Evolutionary conservation across 768 basidiomycete genomes (phyloP).

Genomic region (Rubroboletus pulcherrimus): DNA sequence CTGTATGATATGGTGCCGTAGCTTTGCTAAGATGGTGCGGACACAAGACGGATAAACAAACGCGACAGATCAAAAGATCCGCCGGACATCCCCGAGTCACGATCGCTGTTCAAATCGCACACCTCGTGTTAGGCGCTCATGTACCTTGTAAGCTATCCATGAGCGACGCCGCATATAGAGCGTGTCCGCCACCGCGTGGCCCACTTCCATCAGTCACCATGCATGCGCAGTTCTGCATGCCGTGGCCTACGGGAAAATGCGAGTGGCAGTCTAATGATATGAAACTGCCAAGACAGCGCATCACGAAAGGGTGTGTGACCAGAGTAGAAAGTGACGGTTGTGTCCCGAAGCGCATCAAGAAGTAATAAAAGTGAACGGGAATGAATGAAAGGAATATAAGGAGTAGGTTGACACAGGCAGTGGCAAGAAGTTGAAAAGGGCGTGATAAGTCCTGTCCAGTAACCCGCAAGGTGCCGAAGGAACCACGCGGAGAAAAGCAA

Average conservation of each 20-base stretch:
- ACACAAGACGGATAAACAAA: conserved; percentile 16
- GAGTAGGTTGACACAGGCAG: conserved; percentile 2
- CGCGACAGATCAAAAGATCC: conserved; percentile 19
- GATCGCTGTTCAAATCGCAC: conserved; percentile 17
- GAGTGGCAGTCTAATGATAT: conserved; percentile 15
- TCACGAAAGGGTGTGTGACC: conserved; percentile 10
- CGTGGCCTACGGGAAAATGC: conserved; percentile 25
- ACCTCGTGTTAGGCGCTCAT: conserved; percentile 19
- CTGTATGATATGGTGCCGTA: conserved; percentile 7
- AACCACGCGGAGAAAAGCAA: conserved; percentile 1
- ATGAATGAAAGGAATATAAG: conserved; percentile 5
- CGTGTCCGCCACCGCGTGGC: conserved; percentile 23
- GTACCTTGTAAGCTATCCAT: conserved; percentile 1
- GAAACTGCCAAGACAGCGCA: conserved; percentile 10
- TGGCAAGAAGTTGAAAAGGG: conserved; percentile 5
- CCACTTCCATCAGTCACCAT: conserved; percentile 30
- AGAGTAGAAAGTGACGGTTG: conserved; percentile 2
- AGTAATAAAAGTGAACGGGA: conserved; percentile 4
- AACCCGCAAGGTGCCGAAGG: conserved; percentile 14
- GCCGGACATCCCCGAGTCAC: conserved; percentile 21
- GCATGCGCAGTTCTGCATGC: conserved; percentile 24
- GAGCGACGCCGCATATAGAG: conserved; percentile 15
- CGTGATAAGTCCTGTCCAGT: conserved; percentile 1
- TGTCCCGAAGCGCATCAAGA: conserved; percentile 15
- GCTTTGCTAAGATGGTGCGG: conserved; percentile 18